Percentiles rank a stretch among this genome's conserved stretches.
phyloP scores from a whole-genome alignment of 202 grass and related monocot species.

The Brachypodium distachyon region DNA sequence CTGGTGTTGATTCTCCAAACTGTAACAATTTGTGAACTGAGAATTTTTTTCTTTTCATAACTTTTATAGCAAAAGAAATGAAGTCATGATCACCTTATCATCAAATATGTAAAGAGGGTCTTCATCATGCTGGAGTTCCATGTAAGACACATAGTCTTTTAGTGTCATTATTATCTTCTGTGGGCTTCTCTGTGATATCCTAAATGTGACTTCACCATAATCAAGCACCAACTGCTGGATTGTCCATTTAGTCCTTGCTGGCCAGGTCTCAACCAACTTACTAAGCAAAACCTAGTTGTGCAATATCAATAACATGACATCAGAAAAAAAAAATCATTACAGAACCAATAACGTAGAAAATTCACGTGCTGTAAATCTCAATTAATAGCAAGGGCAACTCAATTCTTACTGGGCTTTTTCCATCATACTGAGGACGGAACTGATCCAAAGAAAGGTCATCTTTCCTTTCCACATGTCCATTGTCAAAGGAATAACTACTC shows the following conservation, averaged over 20 bases:
- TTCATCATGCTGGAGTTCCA: constrained; percentile 93
- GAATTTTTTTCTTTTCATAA: not conserved
- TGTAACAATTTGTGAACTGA: constrained; percentile 35
- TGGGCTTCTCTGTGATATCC: constrained; percentile 89
- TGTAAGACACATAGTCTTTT: constrained; percentile 91
- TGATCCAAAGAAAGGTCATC: constrained; percentile 64
- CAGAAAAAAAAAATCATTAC: constrained; percentile 3
- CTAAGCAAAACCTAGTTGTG: constrained; percentile 69
- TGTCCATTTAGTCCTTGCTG: constrained; percentile 84
- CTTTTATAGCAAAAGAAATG: constrained; percentile 10
- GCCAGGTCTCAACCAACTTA: constrained; percentile 71
- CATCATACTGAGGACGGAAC: constrained; percentile 74
- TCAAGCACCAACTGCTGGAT: constrained; percentile 55
- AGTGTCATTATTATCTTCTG: constrained; percentile 91
- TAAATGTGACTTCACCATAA: constrained; percentile 69
- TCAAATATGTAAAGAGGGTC: constrained; percentile 98
- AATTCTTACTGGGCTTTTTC: constrained; percentile 62
- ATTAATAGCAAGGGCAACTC: not conserved
- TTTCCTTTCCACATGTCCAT: constrained; percentile 68
- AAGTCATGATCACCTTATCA: constrained; percentile 54
- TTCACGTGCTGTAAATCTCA: not conserved
- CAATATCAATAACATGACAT: constrained; percentile 13
- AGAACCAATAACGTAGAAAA: constrained; percentile 8
- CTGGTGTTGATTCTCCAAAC: constrained; percentile 79
- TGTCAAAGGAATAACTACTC: constrained; percentile 65